phyloP scores from a whole-genome alignment of 768 basidiomycete genomes.

The Suillus brevipes region DNA sequence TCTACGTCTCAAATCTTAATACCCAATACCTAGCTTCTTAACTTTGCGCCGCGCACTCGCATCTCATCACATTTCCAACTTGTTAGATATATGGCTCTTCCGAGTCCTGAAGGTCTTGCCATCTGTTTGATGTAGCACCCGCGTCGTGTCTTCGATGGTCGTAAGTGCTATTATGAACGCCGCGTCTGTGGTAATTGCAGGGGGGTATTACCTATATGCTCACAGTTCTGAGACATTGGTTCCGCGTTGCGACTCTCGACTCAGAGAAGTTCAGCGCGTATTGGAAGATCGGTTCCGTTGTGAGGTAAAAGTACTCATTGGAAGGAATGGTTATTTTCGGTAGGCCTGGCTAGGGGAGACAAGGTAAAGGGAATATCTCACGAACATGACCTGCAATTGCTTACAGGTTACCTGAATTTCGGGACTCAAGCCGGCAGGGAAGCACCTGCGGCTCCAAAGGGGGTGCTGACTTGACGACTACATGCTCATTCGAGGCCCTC shows the following conservation, averaged over 20 bases:
- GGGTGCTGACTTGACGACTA: neutral
- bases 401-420: neutral
- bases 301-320: neutral
- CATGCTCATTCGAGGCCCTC: neutral
- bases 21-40: neutral
- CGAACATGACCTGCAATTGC: neutral
- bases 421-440: neutral
- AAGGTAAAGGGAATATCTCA: neutral
- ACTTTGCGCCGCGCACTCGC: neutral
- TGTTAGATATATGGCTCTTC: neutral
- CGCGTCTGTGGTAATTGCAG: neutral
- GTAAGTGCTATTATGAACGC: neutral
- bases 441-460: neutral
- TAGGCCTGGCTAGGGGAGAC: neutral
- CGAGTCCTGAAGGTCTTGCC: neutral
- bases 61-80: neutral
- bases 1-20: neutral
- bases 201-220: neutral
- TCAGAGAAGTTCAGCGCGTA: neutral
- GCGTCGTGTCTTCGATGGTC: slow-evolving; percentile 7
- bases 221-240: neutral
- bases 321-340: neutral
- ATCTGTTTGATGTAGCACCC: neutral
- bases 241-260: neutral
- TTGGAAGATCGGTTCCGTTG: neutral